These are phyloP conservation scores for Athelia sp. DNA, from an alignment of 1,284 basidiomycete genomes.

Conservation along the genomic window DNA sequence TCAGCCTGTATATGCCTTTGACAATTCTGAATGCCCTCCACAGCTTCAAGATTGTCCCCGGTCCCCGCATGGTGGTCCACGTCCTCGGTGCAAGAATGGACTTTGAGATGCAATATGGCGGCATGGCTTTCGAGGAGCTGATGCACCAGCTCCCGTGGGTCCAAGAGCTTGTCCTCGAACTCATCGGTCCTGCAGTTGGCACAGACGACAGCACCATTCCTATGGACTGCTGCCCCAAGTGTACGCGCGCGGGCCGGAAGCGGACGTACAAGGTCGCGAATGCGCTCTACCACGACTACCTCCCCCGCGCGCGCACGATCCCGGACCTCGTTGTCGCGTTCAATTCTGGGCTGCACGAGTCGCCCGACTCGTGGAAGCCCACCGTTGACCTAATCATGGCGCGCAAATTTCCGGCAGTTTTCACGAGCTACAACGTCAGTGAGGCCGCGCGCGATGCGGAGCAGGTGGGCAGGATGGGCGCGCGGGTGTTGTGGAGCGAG, in stretches of 20 bases:
- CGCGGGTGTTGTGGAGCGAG: neutral
- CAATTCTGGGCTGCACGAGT: neutral
- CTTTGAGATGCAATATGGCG: neutral
- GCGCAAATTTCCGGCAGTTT: neutral
- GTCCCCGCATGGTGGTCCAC: neutral
- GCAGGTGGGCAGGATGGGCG: neutral
- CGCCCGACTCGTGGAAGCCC: neutral
- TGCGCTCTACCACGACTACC: neutral
- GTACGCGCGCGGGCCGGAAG: neutral
- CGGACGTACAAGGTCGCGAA: neutral
- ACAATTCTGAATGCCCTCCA: neutral
- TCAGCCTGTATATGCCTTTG: neutral
- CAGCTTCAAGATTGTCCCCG: neutral
- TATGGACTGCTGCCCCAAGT: neutral
- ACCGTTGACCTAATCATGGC: neutral
- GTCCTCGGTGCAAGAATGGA: neutral
- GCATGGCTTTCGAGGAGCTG: neutral
- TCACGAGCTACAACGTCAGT: neutral
- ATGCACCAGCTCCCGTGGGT: neutral
- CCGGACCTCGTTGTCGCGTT: neutral
- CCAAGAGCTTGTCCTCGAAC: neutral
- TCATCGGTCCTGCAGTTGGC: neutral
- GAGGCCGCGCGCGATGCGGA: neutral
- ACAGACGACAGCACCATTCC: neutral
- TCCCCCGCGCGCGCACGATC: neutral